phyloP scores from a whole-genome alignment of 306 rosid genomes.

The Cucumis sativus region Cucumber_9930_V3 NC_026660.2:29384001-29384500 shows the following conservation, averaged over 20 bases:
- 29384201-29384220: not conserved
- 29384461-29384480: conserved; percentile 9
- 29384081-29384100: not conserved
- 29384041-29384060: not conserved
- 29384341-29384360: not conserved
- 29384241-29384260: not conserved
- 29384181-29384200: not conserved
- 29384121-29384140: not conserved
- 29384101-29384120: not conserved
- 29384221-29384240: not conserved
- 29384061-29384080: not conserved
- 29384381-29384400: not conserved
- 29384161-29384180: not conserved
- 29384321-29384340: conserved; percentile 8
- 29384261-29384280: not conserved
- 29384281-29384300: not conserved
- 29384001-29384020: not conserved
- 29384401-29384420: not conserved
- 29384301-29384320: not conserved
- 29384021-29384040: not conserved
- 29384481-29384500: conserved; percentile 1
- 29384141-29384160: not conserved
- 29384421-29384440: not conserved
- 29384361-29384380: conserved; percentile 3
- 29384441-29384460: not conserved